Percentiles rank a stretch among this genome's conserved stretches.
phyloP scores from a whole-genome alignment of 805 yeast genomes.

The Suhomyces sp. region DNA sequence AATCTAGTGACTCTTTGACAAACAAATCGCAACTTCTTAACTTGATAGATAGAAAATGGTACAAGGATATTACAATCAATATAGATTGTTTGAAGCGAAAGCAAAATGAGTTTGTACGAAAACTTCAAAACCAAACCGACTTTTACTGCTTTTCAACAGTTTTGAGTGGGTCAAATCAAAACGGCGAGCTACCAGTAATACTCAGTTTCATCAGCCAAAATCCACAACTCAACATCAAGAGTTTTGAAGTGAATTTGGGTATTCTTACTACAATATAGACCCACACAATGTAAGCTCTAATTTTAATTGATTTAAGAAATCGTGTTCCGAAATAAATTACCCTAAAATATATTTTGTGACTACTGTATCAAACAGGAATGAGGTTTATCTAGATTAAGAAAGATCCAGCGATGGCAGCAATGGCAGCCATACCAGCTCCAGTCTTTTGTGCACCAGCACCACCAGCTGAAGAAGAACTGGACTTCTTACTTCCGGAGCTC shows the following conservation, averaged over 20 bases:
- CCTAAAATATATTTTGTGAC: neutral
- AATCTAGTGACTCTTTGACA: neutral
- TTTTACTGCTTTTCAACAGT: conserved; percentile 8
- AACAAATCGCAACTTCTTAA: neutral
- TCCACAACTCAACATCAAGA: neutral
- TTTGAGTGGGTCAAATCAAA: neutral
- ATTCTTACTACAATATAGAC: neutral
- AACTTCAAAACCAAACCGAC: neutral
- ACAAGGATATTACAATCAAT: neutral
- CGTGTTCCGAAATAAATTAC: conserved; percentile 1
- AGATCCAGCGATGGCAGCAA: conserved; percentile 17
- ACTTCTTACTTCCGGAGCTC: conserved; percentile 3
- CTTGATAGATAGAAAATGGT: conserved; percentile 1
- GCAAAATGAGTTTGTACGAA: conserved; percentile 3
- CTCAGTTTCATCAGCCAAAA: conserved; percentile 6
- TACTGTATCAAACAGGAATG: conserved; percentile 3
- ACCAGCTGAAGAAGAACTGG: conserved; percentile 4
- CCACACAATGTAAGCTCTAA: neutral
- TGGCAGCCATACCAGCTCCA: conserved; percentile 15
- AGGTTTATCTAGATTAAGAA: conserved; percentile 14
- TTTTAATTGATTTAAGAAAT: neutral
- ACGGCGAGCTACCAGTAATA: conserved; percentile 6
- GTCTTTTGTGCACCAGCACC: conserved; percentile 1
- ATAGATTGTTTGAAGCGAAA: neutral
- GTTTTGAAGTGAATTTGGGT: conserved; percentile 3